Conservation (phyloP, 108 stramenopile species). For the Nitzschia sp. region DNA sequence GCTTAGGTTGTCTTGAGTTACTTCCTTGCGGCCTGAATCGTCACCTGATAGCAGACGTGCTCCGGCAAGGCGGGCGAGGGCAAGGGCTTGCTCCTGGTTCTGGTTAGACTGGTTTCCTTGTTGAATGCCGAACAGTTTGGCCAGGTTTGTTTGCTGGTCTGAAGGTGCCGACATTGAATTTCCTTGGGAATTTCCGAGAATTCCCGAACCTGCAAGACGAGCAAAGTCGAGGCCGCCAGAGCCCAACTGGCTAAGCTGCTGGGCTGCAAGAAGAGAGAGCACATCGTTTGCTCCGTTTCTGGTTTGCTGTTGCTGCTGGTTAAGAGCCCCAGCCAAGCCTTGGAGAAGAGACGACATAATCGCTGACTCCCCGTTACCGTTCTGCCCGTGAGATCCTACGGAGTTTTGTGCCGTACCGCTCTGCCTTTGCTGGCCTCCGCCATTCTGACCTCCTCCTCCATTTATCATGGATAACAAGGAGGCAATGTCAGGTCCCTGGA, state of each 20-base stretch:
- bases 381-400: neutral
- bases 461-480: neutral
- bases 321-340: neutral
- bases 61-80: neutral
- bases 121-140: neutral
- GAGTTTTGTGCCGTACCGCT: neutral
- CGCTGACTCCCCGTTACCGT: neutral
- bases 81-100: neutral
- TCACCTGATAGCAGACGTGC: conserved; percentile 4
- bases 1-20: too few relatives aligned
- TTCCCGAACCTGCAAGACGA: neutral
- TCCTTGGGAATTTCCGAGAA: neutral
- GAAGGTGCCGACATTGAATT: neutral
- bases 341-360: conserved; percentile 1
- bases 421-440: neutral
- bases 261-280: neutral
- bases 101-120: neutral
- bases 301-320: neutral
- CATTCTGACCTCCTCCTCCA: conserved; percentile 2
- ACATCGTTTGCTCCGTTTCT: neutral
- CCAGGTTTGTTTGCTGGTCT: conserved; percentile 1
- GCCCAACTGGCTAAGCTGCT: neutral
- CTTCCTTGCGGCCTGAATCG: neutral
- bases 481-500: conserved; percentile 2
- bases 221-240: neutral